Evolutionary conservation across 257 asterid genomes (phyloP), one percentile per base, ranked within the genome.

Genomic region (Ehretia macrophylla): DNA sequence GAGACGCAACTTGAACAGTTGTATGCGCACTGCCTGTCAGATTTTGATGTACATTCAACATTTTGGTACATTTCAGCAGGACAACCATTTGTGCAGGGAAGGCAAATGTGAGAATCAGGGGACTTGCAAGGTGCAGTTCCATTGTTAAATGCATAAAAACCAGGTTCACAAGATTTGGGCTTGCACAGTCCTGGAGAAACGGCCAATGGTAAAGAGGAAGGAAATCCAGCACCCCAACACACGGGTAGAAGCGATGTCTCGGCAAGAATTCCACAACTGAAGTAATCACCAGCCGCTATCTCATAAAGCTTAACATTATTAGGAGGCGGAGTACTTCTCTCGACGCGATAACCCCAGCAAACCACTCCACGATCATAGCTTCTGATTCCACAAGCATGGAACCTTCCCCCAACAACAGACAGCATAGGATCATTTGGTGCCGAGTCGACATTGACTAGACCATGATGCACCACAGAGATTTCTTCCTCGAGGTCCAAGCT

Each of bases 231-330:
- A 10, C 98, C 98, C 98, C 98, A 90, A 46, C 98, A 90, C 62
- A 90, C 80, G 4, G 96, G 97, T 52, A 62, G 53, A 13, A 85
- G 79, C 8, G 89, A 77, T 6, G 76, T 67, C 62, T 77, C 79
- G 0, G 91, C 93, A 23, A 79, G 82, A 76, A 87, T 77, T 35
- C 98, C 98, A 63, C 98, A 90, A 39, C 84, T 81, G 78, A 90
- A 85, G 77, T 90, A 90, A 76, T 83, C 96, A 4, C 98, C 98
- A 14, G 89, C 96, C 17, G 95, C 94, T 39, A 90, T 83, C 69
- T 85, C 89, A 32, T 77, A 87, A 32, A 90, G 83, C 81, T 51
- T 81, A 44, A 81, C 87, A 13, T 85, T 82, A 11, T 21, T 66
- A 10, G 97, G 97, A 11, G 96, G 89, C 3, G 91, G 85, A 0